Base-by-base conservation (phyloP, 2,329 filamentous ascomycete species). In the Nemania sp. region DNA sequence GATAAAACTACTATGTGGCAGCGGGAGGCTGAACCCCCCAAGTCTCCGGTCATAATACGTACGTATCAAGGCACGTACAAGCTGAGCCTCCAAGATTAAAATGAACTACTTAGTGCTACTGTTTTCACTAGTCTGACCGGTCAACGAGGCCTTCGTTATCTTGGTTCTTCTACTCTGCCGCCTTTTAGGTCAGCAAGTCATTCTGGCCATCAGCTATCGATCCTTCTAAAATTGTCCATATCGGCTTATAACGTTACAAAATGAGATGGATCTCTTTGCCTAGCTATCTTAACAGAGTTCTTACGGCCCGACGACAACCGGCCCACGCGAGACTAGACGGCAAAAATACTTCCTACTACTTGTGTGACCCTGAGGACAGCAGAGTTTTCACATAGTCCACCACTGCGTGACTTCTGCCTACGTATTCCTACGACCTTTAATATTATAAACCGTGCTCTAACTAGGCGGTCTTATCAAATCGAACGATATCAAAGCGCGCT, bases 261-360 rank as follows among this genome's bases (percentile, higher is more conserved):
- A 13, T 29, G 26, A 52, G 29, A 13, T 29, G 26, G 35, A 32
- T 35, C 11, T 13, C 24, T 43, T 32, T n/a, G 29, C 56, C 45
- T 43, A 47, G 52, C 35, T 41, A 47, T 52, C 35, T 41, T 20
- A 11, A 22, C 32, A 29, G 24, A 38, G 41, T 51, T 52, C 13
- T 24, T 47, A 63, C 59, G 47, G 60, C 11, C 51, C 27, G 54
- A 32, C 24, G n/a, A 43, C 35, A 49, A 54, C 41, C 29, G 47
- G 53, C 13, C 56, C 24, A 57, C 27, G 51, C 22, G 45, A 62
- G 26, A 56, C 38, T 20, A 27, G n/a, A 58, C 45, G 35, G 7
- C n/a, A 22, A 49, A 13, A 56, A 45, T 32, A 10, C 51, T 15
- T 24, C 24, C 35, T 45, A n/a, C n/a, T 18, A n/a, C 41, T 45